Conservation (phyloP, 768 basidiomycete species). For the Lactarius indigo region DNA sequence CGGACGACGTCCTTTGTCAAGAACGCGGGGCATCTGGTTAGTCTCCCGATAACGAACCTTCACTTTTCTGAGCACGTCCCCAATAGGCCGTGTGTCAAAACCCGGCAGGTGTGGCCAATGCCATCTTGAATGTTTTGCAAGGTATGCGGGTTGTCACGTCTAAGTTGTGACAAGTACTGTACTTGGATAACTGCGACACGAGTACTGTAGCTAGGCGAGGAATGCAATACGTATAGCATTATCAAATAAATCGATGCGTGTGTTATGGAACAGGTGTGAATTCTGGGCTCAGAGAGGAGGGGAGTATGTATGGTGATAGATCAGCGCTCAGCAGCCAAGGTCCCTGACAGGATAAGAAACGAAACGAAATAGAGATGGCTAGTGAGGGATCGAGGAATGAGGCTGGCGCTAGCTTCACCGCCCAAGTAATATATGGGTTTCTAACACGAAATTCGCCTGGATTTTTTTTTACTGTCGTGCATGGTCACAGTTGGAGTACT, state of each 20-base stretch:
- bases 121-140: constrained; percentile 3
- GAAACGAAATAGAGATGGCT: no score
- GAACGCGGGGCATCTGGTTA: constrained; percentile 22
- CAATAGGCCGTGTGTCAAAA: constrained; percentile 16
- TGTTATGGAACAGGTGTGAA: not conserved
- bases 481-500: no score
- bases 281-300: not conserved
- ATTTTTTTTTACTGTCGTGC: no score
- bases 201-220: not conserved
- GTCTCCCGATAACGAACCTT: not conserved
- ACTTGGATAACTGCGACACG: not conserved
- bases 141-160: not conserved
- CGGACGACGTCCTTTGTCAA: constrained; percentile 15
- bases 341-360: not conserved
- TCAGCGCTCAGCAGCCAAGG: not conserved
- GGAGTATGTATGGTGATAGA: not conserved
- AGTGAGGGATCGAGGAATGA: not conserved
- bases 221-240: not conserved
- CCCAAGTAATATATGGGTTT: no score
- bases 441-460: no score
- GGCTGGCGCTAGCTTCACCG: no score
- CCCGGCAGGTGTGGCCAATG: constrained; percentile 16
- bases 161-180: constrained; percentile 11
- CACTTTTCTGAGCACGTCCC: not conserved
- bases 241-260: not conserved